Percentiles rank a stretch among this genome's conserved stretches.
These are phyloP conservation scores for Cyphellophora attinorum DNA, from an alignment of 2,329 filamentous ascomycete species.

Conservation along the genomic window DNA sequence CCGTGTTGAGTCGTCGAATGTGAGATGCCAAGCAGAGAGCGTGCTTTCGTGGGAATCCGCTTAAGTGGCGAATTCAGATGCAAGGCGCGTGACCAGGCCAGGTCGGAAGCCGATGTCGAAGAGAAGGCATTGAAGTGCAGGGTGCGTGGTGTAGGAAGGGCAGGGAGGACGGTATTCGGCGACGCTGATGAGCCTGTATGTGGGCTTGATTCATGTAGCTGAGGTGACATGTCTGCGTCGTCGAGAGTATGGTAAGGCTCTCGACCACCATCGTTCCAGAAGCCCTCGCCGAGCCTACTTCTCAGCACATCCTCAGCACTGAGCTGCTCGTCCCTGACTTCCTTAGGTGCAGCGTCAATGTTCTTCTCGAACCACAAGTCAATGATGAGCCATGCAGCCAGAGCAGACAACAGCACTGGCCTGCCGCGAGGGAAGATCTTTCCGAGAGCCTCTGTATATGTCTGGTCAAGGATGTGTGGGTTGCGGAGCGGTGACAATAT, in stretches of 20 bases:
- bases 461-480: slow-evolving; percentile 5
- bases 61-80: slow-evolving; percentile 3
- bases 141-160: slow-evolving; percentile 1
- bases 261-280: too few relatives aligned
- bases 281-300: too few relatives aligned
- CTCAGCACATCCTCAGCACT: not conserved
- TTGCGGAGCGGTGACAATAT: slow-evolving; percentile 5
- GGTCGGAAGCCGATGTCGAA: not conserved
- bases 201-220: not conserved
- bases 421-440: slow-evolving; percentile 12
- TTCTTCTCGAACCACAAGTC: slow-evolving; percentile 10
- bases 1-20: not conserved
- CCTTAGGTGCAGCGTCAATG: not conserved
- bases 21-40: slow-evolving; percentile 12
- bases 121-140: slow-evolving; percentile 1
- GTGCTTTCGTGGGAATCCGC: slow-evolving; percentile 13
- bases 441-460: slow-evolving; percentile 7
- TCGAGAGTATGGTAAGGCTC: too few relatives aligned
- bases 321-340: not conserved
- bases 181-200: not conserved
- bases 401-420: slow-evolving; percentile 6
- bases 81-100: slow-evolving; percentile 1
- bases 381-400: slow-evolving; percentile 15
- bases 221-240: not conserved
- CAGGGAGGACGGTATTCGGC: not conserved